A percentile compares a stretch with the other conserved stretches of the same genome.
These are phyloP conservation scores for Rhodotorula paludigena DNA, from an alignment of 768 basidiomycete genomes.

Conservation along the genomic window DNA sequence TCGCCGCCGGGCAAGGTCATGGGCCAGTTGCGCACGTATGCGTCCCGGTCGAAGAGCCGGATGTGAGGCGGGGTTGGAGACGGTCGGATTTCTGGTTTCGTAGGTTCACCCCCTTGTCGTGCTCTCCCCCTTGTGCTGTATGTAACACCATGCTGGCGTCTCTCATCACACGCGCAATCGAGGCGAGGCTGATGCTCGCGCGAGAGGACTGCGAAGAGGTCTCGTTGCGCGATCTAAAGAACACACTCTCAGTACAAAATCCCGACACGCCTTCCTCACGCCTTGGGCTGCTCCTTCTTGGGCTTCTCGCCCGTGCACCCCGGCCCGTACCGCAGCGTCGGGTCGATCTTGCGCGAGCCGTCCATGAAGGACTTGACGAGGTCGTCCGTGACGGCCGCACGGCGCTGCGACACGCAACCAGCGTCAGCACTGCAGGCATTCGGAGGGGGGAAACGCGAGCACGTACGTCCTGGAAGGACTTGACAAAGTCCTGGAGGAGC, in stretches of 20 bases:
- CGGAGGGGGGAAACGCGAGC: neutral
- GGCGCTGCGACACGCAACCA: constrained; percentile 65
- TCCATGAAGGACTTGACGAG: constrained; percentile 75
- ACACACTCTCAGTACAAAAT: neutral
- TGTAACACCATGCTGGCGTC: no score
- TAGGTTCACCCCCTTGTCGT: neutral
- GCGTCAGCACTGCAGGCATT: no score
- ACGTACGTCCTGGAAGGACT: constrained; percentile 72
- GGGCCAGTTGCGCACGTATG: constrained; percentile 1
- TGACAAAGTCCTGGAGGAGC: constrained; percentile 73
- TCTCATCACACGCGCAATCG: no score
- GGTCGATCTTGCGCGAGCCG: constrained; percentile 64
- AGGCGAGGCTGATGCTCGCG: no score
- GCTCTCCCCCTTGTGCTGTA: neutral
- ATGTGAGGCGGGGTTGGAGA: neutral
- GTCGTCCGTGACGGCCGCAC: constrained; percentile 73
- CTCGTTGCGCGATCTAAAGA: neutral
- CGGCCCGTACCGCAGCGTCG: constrained; percentile 31
- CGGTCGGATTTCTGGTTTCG: no score
- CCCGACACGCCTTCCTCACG: neutral
- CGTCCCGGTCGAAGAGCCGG: neutral
- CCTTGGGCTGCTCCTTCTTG: neutral
- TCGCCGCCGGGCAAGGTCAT: constrained; percentile 45
- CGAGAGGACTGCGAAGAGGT: neutral
- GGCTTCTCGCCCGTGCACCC: constrained; percentile 29